Base-by-base conservation (phyloP, 2,329 filamentous ascomycete species). In the Stachybotrys echinatus region DNA sequence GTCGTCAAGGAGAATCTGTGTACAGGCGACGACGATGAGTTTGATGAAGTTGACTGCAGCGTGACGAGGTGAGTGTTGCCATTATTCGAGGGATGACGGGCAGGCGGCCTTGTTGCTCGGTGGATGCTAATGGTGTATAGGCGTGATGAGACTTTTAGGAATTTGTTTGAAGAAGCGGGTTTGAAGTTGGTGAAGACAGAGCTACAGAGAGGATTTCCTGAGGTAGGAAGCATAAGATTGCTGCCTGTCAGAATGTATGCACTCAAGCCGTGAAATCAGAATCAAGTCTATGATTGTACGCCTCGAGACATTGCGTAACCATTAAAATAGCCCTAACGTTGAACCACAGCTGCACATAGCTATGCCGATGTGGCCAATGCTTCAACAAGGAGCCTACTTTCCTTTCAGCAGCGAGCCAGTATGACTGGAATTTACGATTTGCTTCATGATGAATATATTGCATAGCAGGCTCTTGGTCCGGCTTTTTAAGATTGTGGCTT, bases 181-280 rank as follows among this genome's bases (percentile, higher is more conserved):
- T 64, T 95, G 56, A 76, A 73, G 48, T 62, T 96, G n/a, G 68
- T 90, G 37, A 80, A 74, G 63, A 84, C 80, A 1, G 88, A 94
- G 64, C 58, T 88, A 46, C 88, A 95, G 69, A 79, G 76, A 37
- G 88, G 89, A 0, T 84, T 94, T 18, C 65, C 63, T 46, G 83
- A 84, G 2, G 81, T 79, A 43, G 76, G 77, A 42, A 43, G 45
- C 1, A 50, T n/a, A 5, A 50, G 53, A 4, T 65, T 95, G 27
- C 84, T 85, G 57, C 87, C 89, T 0, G 86, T 96, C n/a, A 80
- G 83, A 59, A 87, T 86, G 65, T 96, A 91, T 69, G 91, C 89
- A 2, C 68, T 95, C 58, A 82, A 80, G 58, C 81, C 84, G 17
- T 44, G 18, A 40, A 3, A 18, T 10, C 12, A 5, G 27, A 2